A percentile compares a stretch with the other conserved stretches of the same genome.
Conservation (phyloP, 2,329 filamentous ascomycete genomes). For the Xylaria sp. region DNA sequence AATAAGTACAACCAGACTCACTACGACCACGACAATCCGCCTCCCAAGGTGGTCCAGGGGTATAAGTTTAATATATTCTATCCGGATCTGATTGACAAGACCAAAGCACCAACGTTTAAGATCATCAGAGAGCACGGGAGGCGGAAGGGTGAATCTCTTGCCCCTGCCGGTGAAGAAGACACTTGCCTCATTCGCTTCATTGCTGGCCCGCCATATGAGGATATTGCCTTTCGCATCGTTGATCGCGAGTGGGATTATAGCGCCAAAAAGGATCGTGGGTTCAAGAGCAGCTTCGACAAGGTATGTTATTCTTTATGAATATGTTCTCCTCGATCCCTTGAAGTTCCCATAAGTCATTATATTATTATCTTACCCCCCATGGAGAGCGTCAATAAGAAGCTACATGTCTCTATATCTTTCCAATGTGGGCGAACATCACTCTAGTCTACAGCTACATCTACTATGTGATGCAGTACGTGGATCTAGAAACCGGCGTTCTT, state of each 20-base stretch:
- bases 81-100: slow-evolving; percentile 93
- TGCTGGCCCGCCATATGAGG: slow-evolving; percentile 93
- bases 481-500: slow-evolving; percentile 36
- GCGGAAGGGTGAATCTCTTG: slow-evolving; percentile 89
- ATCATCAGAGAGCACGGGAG: slow-evolving; percentile 94
- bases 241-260: slow-evolving; percentile 99
- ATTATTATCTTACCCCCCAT: slow-evolving; percentile 28
- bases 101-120: slow-evolving; percentile 92
- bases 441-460: slow-evolving; percentile 33
- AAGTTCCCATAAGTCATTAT: slow-evolving; percentile 36
- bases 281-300: slow-evolving; percentile 97
- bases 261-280: slow-evolving; percentile 92
- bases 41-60: slow-evolving; percentile 96
- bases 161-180: slow-evolving; percentile 93
- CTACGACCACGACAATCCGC: slow-evolving; percentile 98
- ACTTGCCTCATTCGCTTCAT: slow-evolving; percentile 97
- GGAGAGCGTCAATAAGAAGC: slow-evolving; percentile 12
- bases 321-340: background rate
- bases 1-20: slow-evolving; percentile 99
- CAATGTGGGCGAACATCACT: slow-evolving; percentile 29
- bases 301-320: slow-evolving; percentile 62
- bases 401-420: slow-evolving; percentile 23
- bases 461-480: slow-evolving; percentile 37
- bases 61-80: slow-evolving; percentile 99
- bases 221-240: slow-evolving; percentile 96